phyloP scores from a whole-genome alignment of 139 green algal species.

The Chlamydomonas applanata region DNA sequence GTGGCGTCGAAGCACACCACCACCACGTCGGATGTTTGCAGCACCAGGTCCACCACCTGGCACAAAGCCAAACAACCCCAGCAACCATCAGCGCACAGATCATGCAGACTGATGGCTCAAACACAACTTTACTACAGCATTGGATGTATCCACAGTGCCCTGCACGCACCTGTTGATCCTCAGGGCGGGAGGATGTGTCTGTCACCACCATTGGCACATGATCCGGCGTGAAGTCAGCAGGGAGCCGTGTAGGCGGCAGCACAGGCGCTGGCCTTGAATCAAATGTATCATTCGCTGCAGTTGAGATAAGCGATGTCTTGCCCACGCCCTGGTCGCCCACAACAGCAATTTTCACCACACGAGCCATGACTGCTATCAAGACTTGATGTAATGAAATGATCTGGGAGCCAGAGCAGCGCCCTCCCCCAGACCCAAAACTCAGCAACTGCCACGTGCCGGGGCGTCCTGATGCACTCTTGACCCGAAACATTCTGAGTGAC shows the following conservation, averaged over 20 bases:
- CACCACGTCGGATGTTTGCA: constrained; percentile 67
- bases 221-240: constrained; percentile 67
- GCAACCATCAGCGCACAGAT: neutral
- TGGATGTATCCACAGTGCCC: neutral
- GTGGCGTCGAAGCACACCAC: constrained; percentile 70
- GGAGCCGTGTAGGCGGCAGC: constrained; percentile 74
- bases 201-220: constrained; percentile 69
- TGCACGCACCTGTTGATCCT: constrained; percentile 54
- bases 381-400: neutral
- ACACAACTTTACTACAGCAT: neutral
- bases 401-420: too few relatives aligned
- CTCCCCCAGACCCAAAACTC: too few relatives aligned
- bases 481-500: too few relatives aligned
- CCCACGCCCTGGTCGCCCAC: constrained; percentile 71
- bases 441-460: too few relatives aligned
- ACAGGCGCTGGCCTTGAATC: constrained; percentile 64
- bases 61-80: neutral
- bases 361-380: neutral
- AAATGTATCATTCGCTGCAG: constrained; percentile 79
- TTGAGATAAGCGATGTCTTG: constrained; percentile 84
- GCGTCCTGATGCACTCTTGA: too few relatives aligned
- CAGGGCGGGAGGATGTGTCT: constrained; percentile 72
- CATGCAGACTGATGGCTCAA: neutral
- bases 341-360: constrained; percentile 48
- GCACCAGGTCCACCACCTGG: constrained; percentile 44